These are phyloP conservation scores for Nadsonia starkeyi-henricii DNA, from an alignment of 1,139 yeast genomes.

Conservation along the genomic window DNA sequence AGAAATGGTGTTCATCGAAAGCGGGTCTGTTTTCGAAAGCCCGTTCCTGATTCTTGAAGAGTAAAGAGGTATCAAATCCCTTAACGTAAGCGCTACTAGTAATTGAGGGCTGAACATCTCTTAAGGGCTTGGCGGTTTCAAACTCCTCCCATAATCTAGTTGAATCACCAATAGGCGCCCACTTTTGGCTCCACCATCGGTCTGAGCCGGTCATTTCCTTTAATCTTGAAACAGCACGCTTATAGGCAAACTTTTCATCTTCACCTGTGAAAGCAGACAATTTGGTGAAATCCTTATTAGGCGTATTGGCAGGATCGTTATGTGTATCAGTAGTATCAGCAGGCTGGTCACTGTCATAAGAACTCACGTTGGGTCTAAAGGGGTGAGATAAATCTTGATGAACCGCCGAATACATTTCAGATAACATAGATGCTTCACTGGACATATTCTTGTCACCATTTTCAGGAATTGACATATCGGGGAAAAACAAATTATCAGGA, in stretches of 20 bases:
- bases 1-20: conserved; percentile 39
- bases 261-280: conserved; percentile 57
- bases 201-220: conserved; percentile 51
- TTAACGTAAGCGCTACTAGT: conserved; percentile 8
- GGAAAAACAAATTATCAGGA: conserved; percentile 45
- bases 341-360: conserved; percentile 36
- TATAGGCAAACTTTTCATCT: conserved; percentile 64
- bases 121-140: conserved; percentile 6
- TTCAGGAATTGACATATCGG: conserved; percentile 21
- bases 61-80: conserved; percentile 4
- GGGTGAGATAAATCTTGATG: conserved; percentile 47
- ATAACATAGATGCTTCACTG: conserved; percentile 27
- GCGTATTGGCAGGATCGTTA: neutral
- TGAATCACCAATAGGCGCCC: conserved; percentile 41
- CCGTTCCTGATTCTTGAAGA: conserved; percentile 29
- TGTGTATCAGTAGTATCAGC: conserved; percentile 9
- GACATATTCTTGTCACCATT: conserved; percentile 24
- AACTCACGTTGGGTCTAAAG: conserved; percentile 53
- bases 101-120: conserved; percentile 4
- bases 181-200: conserved; percentile 33
- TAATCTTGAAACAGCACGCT: conserved; percentile 55
- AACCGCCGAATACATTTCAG: conserved; percentile 54
- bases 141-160: conserved; percentile 50
- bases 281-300: conserved; percentile 30
- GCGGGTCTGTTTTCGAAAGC: neutral